Conservation (phyloP, 805 yeast genomes). For the Yarrowia sp. region DNA sequence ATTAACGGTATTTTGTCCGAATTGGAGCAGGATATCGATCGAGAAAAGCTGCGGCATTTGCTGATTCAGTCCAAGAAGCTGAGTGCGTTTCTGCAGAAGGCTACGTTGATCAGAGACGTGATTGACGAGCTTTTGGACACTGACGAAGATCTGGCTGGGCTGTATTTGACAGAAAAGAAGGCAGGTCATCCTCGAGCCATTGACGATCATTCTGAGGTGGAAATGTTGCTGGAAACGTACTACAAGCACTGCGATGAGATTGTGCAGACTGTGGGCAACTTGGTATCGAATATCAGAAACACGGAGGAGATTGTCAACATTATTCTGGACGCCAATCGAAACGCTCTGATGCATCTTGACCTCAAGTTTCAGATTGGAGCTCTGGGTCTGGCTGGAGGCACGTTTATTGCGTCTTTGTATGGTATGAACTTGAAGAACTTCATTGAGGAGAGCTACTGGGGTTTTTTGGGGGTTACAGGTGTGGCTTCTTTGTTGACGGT, state of each 20-base stretch:
- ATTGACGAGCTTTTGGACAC: constrained; percentile 81
- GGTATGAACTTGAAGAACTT: constrained; percentile 96
- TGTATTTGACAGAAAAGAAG: constrained; percentile 61
- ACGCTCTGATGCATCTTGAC: constrained; percentile 82
- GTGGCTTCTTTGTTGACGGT: constrained; percentile 45
- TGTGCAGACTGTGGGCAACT: constrained; percentile 83
- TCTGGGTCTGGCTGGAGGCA: constrained; percentile 78
- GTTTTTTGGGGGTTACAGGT: constrained; percentile 63
- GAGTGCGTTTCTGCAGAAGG: constrained; percentile 79
- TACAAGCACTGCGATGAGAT: constrained; percentile 90
- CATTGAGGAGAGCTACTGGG: constrained; percentile 74
- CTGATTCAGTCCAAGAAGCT: constrained; percentile 82
- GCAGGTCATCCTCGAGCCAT: constrained; percentile 42
- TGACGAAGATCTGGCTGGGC: constrained; percentile 77
- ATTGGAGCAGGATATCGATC: constrained; percentile 76
- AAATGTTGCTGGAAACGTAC: constrained; percentile 82
- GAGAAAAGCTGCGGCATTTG: constrained; percentile 71
- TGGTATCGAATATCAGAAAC: constrained; percentile 77
- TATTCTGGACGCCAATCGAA: constrained; percentile 86
- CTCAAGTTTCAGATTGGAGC: constrained; percentile 80
- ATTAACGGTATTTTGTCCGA: constrained; percentile 70
- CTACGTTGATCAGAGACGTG: constrained; percentile 73
- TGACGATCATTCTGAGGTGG: constrained; percentile 59
- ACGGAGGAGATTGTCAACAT: constrained; percentile 93
- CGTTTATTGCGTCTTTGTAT: constrained; percentile 80